phyloP scores from a whole-genome alignment of 495 filamentous ascomycete species.

The Xylaria venustula region DNA sequence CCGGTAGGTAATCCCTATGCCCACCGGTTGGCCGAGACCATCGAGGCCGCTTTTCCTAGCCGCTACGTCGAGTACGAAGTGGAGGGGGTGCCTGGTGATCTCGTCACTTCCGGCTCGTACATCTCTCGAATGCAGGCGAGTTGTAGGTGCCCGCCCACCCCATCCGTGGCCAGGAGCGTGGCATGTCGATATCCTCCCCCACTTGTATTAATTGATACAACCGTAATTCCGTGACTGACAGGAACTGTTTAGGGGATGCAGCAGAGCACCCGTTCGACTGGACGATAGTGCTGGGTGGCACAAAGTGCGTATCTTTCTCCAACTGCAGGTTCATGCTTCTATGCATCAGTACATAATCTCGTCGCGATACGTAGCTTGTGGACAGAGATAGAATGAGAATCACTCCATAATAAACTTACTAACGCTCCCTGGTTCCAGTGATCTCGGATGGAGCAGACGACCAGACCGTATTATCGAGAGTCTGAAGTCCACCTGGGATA shows the following conservation, averaged over 20 bases:
- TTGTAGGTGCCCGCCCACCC: conserved; percentile 31
- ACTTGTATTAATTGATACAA: too few species aligned
- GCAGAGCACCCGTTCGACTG: conserved; percentile 35
- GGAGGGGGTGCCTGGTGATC: conserved; percentile 53
- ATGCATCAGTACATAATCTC: background rate
- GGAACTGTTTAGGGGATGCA: conserved; percentile 13
- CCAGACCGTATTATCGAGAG: conserved; percentile 37
- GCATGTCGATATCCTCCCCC: too few species aligned
- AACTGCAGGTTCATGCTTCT: background rate
- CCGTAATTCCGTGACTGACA: background rate
- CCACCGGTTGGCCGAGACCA: conserved; percentile 32
- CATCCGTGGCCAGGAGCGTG: too few species aligned
- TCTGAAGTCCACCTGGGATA: conserved; percentile 46
- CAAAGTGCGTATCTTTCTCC: conserved; percentile 44
- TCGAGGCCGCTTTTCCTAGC: conserved; percentile 40
- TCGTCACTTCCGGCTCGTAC: conserved; percentile 44
- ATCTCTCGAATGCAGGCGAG: conserved; percentile 42
- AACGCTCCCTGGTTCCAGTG: conserved; percentile 24
- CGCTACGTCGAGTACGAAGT: conserved; percentile 31
- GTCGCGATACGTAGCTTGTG: background rate
- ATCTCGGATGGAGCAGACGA: conserved; percentile 38
- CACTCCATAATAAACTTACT: background rate
- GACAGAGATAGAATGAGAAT: background rate
- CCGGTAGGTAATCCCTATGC: conserved; percentile 53
- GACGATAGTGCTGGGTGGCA: conserved; percentile 56